These are phyloP conservation scores for Periglandula ipomoeae DNA, from an alignment of 2,329 filamentous ascomycete species.

Conservation along the genomic window DNA sequence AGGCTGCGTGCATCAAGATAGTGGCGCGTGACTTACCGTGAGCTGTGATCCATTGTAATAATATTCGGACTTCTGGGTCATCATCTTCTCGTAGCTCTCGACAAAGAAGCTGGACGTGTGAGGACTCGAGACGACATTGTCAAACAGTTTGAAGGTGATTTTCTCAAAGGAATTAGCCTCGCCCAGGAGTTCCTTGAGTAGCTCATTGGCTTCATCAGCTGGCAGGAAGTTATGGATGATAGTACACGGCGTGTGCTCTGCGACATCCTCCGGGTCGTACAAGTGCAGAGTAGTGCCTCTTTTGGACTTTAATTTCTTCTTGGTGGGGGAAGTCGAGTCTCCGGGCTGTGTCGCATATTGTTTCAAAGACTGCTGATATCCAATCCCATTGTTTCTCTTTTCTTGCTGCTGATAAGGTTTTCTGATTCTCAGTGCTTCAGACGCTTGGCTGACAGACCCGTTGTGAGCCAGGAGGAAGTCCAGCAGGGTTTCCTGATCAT, in stretches of 20 bases:
- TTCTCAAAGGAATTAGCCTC: constrained; percentile 64
- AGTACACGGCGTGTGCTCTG: constrained; percentile 77
- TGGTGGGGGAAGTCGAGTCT: constrained; percentile 16
- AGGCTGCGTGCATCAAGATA: background rate
- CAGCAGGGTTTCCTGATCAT: constrained; percentile 59
- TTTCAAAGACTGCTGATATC: constrained; percentile 55
- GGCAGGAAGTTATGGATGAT: constrained; percentile 89
- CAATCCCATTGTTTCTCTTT: constrained; percentile 32
- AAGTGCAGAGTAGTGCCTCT: constrained; percentile 79
- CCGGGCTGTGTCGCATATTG: constrained; percentile 30
- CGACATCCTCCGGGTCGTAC: constrained; percentile 73
- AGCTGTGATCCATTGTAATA: constrained; percentile 73
- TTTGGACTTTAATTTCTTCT: constrained; percentile 51
- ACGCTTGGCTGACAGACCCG: constrained; percentile 63
- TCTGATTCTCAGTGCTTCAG: constrained; percentile 39
- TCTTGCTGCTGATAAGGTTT: constrained; percentile 1
- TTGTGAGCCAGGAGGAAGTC: constrained; percentile 71
- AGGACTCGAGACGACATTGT: constrained; percentile 74
- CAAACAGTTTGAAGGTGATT: constrained; percentile 76
- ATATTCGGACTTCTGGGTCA: constrained; percentile 67
- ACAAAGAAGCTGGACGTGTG: constrained; percentile 83
- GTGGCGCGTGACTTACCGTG: constrained; percentile 31
- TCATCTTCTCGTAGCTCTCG: constrained; percentile 59
- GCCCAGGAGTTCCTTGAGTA: constrained; percentile 66
- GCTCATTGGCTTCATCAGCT: constrained; percentile 55